A percentile compares a stretch with the other conserved stretches of the same genome.
phyloP scores from a whole-genome alignment of 2,329 filamentous ascomycete species.

The Alternaria brassicae region DNA sequence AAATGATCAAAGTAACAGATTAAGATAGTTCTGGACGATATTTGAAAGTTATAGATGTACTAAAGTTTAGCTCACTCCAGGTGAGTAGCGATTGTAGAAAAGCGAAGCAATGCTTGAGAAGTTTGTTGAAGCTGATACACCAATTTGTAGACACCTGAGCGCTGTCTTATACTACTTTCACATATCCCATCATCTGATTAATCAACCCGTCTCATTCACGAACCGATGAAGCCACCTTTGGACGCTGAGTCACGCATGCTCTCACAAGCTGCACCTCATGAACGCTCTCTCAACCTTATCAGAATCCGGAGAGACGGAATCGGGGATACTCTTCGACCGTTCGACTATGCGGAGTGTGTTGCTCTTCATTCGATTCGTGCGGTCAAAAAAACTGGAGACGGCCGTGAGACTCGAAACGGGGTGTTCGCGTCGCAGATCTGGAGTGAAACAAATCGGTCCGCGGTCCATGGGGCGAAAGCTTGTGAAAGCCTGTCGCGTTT shows the following conservation, averaged over 20 bases:
- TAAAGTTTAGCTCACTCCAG: neutral
- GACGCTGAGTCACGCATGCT: slow-evolving; percentile 2
- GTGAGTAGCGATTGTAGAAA: slow-evolving; percentile 1
- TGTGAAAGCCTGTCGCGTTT: slow-evolving; percentile 4
- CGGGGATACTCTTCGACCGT: neutral
- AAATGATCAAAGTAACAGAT: neutral
- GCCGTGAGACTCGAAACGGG: slow-evolving; percentile 12
- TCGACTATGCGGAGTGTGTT: neutral
- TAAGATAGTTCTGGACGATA: too few relatives aligned
- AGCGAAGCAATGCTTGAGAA: neutral
- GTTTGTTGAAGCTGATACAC: neutral
- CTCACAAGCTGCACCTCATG: slow-evolving; percentile 9
- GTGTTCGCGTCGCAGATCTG: slow-evolving; percentile 11
- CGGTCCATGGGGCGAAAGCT: neutral
- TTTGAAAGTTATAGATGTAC: neutral
- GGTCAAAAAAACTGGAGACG: slow-evolving; percentile 10
- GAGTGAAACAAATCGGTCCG: slow-evolving; percentile 14
- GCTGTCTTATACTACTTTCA: neutral
- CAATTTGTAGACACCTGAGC: neutral
- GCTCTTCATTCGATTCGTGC: neutral
- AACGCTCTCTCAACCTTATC: neutral
- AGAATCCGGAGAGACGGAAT: neutral
- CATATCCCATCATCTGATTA: neutral
- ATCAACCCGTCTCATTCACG: neutral
- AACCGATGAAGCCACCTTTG: neutral